Base-by-base conservation (phyloP, 371 early-diverging fungal species). In the Saksenaea oblongispora region DNA sequence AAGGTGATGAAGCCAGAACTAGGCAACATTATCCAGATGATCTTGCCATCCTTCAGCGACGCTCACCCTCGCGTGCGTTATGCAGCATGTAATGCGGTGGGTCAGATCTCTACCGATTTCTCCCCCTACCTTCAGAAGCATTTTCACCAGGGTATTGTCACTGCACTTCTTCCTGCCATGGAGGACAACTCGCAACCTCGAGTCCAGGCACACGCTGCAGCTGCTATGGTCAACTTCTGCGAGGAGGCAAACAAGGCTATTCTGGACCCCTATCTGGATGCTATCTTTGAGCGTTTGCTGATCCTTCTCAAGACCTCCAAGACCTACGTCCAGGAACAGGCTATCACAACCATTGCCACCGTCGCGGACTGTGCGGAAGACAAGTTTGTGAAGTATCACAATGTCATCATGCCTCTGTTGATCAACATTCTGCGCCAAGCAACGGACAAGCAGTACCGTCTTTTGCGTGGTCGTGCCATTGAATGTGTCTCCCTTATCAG, bases 21-120 rank as follows among this genome's bases (percentile, higher is more conserved):
- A 36, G 87, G 82, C 61, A 88, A 91, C 65, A 89, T 98, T 34
- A 85, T 95, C 58, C 82, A 84, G 76, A 81, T 97, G 75, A 84
- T 98, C 26, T 69, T 90, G 8, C 94, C 95, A 42, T 89, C 85
- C 72, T 80, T 95, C 67, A 84, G 88, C 51, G 98, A 99, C 74
- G 86, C 93, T n/a, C 95, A 98, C 67, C 92, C 96, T 17, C 90
- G 98, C 61, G 98, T 99, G 36, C 91, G 97, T 47, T 93, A 96
- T 78, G 98, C 98, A 53, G 94, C 94, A 34, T 96, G 95, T 80
- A 95, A 97, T 74, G 90, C 95, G 54, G 76, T 98, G 44, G 99
- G 99, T 18, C 98, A 98, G 79, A 89, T 99, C 91, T 90, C 93
- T 55, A 95, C 95, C 5, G 98, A 99, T 78, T 98, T 98, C 74